These are phyloP conservation scores for Phyllostachys edulis DNA, from an alignment of 176 grass and related monocot genomes.

Conservation along the genomic window DNA sequence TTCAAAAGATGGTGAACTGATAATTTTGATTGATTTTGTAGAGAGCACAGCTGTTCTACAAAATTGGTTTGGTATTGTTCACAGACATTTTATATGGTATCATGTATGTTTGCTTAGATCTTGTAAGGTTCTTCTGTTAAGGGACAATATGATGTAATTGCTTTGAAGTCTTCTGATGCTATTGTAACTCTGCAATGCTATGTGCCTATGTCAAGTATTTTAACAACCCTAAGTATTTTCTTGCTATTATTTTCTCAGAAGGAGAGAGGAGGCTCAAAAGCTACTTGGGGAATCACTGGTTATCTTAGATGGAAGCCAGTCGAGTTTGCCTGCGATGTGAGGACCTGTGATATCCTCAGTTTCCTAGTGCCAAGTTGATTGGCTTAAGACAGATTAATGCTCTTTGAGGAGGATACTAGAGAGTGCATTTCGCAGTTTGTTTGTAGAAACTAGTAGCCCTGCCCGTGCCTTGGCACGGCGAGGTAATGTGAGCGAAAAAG, in stretches of 20 bases:
- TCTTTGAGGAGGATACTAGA: too few species aligned
- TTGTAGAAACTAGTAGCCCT: too few species aligned
- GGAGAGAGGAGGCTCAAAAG: conserved; percentile 87
- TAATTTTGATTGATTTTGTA: neutral
- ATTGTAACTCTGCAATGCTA: conserved; percentile 9
- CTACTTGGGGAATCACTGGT: conserved; percentile 71
- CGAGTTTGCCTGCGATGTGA: conserved; percentile 22
- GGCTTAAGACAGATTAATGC: too few species aligned
- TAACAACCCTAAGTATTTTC: neutral
- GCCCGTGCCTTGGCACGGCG: too few species aligned
- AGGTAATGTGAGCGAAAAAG: too few species aligned
- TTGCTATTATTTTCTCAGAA: conserved; percentile 47
- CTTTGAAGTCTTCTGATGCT: neutral
- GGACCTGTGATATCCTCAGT: neutral
- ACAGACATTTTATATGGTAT: neutral
- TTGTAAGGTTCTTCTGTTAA: neutral
- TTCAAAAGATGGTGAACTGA: neutral
- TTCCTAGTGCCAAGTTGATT: neutral
- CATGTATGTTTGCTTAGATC: conserved; percentile 1
- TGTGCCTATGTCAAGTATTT: neutral
- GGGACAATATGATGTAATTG: neutral
- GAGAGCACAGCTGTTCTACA: neutral
- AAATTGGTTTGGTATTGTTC: neutral
- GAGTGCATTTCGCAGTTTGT: neutral
- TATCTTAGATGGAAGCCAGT: conserved; percentile 56